Evolutionary conservation across 345 rosid species (phyloP), one percentile per base, ranked within the genome.

Genomic region (Aegle marmelos): DNA sequence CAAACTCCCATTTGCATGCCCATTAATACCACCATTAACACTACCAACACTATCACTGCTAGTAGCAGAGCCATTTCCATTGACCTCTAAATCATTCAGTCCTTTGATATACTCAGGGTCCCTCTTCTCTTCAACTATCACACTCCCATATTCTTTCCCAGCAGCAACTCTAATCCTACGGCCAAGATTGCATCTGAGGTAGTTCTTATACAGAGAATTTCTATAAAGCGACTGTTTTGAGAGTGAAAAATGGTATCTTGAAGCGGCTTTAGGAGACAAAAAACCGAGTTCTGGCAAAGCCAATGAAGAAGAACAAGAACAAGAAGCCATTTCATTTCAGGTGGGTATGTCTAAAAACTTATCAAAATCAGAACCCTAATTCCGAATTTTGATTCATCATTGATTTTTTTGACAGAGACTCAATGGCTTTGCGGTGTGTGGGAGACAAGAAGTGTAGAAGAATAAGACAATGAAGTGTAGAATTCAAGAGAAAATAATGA

Each of bases 71-170:
- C 85, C 90, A 75, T 85, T 87, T 45, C 82, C 37, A 34, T 83
- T 79, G 14, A 69, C 73, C 25, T 68, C 74, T 19, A 81, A 80
- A 21, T 83, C 87, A 69, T 81, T 87, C 25, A 84, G 68, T 74
- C 83, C 69, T 39, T 78, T 77, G 31, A 86, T 75, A 81, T 89
- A 37, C 39, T 79, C 87, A 64, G 70, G 5, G 54, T 72, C 61
- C 79, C 87, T 76, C 91, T 86, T 71, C 79, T 90, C 90, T 70
- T 90, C 89, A 48, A 90, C 85, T n/a, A 86, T 85, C 25, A 76
- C 86, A 72, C 79, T 82, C 48, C 70, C 70, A 65, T 85, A 89
- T 68, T 87, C 90, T 75, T 78, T 87, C 16, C 79, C 66, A 61
- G 88, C 90, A 74, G 87, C 87, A 85, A 87, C 74, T 78, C 83